Conservation (phyloP, 2,329 filamentous ascomycete genomes). For the Xylariaceae sp. region DNA sequence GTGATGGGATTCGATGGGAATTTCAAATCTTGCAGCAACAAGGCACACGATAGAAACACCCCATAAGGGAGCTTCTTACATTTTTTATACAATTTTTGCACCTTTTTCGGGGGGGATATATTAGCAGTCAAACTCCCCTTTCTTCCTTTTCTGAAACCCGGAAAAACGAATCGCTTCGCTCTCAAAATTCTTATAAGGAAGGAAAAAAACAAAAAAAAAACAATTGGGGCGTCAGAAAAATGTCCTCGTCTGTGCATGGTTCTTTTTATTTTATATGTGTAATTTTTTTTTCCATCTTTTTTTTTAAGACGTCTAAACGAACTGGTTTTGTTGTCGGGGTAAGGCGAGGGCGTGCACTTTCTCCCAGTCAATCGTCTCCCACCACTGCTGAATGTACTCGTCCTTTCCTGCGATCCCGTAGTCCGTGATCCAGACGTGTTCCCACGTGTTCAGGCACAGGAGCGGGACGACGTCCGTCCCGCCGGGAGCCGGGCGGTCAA, state of each 20-base stretch:
- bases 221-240: too few relatives aligned
- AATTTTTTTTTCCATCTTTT: not conserved
- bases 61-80: too few relatives aligned
- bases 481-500: constrained; percentile 49
- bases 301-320: not conserved
- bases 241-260: not conserved
- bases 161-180: too few relatives aligned
- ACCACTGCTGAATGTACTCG: constrained; percentile 74
- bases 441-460: constrained; percentile 92
- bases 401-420: constrained; percentile 71
- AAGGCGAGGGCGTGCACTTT: constrained; percentile 50
- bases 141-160: too few relatives aligned
- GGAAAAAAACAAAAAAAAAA: too few relatives aligned
- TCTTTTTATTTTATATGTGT: constrained; percentile 10
- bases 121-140: too few relatives aligned
- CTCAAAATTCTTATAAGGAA: too few relatives aligned
- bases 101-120: too few relatives aligned
- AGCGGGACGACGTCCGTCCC: constrained; percentile 67
- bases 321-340: not conserved
- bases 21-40: too few relatives aligned
- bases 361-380: constrained; percentile 81
- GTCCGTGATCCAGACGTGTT: constrained; percentile 85
- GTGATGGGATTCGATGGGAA: too few relatives aligned
- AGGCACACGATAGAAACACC: too few relatives aligned
- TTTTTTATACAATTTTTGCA: too few relatives aligned